Evolutionary conservation across 805 yeast genomes (phyloP).

Genomic region (Saccharomycopsis capsularis): DNA sequence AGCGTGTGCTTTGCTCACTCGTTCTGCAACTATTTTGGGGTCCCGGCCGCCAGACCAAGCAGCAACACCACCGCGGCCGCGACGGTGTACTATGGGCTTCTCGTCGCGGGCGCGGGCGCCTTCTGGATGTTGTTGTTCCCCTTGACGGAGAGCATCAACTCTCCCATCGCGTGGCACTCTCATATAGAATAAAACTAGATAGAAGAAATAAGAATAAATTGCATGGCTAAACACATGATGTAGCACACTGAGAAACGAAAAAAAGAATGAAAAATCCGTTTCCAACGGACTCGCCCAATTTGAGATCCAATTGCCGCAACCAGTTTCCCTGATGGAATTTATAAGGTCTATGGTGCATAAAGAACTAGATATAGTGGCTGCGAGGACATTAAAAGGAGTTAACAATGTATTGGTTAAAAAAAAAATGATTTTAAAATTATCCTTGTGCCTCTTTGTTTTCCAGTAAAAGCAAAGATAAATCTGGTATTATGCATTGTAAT

Average conservation of each 20-base stretch:
- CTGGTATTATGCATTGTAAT: neutral
- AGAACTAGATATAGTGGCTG: too few relatives aligned
- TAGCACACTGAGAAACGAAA: neutral
- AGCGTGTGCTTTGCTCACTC: conserved; percentile 52
- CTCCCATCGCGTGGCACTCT: conserved; percentile 21
- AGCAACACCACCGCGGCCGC: conserved; percentile 27
- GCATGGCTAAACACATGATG: neutral
- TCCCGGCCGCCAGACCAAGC: conserved; percentile 38
- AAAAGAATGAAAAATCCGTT: too few relatives aligned
- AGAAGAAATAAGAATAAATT: neutral
- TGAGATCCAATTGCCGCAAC: too few relatives aligned
- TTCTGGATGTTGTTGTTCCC: conserved; percentile 31
- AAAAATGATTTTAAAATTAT: too few relatives aligned
- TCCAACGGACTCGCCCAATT: too few relatives aligned
- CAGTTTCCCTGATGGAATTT: too few relatives aligned
- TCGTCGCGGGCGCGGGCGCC: conserved; percentile 37
- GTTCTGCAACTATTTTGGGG: conserved; percentile 64
- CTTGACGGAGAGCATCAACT: conserved; percentile 25
- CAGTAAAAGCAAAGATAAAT: neutral
- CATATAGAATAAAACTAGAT: neutral
- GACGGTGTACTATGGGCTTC: conserved; percentile 32
- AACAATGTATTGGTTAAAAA: neutral
- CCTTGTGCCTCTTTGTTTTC: neutral
- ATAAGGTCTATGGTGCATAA: too few relatives aligned
- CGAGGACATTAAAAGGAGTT: too few relatives aligned